Evolutionary conservation across 2,329 filamentous ascomycete species (phyloP).

Genomic region (Fusarium sp.): DNA sequence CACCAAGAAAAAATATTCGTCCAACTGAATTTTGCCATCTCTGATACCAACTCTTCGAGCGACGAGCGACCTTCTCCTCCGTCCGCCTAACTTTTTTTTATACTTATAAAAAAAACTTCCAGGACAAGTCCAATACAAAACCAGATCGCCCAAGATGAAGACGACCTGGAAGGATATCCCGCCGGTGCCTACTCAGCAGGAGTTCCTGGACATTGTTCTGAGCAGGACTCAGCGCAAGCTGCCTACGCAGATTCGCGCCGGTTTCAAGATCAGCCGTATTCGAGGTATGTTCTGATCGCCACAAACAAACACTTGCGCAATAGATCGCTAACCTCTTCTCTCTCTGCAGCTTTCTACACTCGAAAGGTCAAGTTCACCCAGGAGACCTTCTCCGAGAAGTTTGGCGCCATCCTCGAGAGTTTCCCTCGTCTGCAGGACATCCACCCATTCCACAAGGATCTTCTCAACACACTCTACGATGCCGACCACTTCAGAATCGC

Average conservation of each 20-base stretch:
- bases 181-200: constrained; percentile 89
- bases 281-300: constrained; percentile 59
- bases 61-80: constrained; percentile 36
- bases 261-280: constrained; percentile 95
- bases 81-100: constrained; percentile 6
- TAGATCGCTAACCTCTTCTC: constrained; percentile 16
- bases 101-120: constrained; percentile 5
- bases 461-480: constrained; percentile 97
- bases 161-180: constrained; percentile 81
- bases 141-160: constrained; percentile 62
- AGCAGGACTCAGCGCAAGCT: constrained; percentile 92
- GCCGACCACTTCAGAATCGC: constrained; percentile 98
- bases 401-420: constrained; percentile 88
- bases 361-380: constrained; percentile 98
- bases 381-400: constrained; percentile 96
- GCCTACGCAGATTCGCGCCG: constrained; percentile 93
- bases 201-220: constrained; percentile 97
- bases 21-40: constrained; percentile 42
- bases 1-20: constrained; percentile 52
- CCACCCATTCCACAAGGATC: constrained; percentile 87
- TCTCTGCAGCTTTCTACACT: constrained; percentile 83
- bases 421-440: constrained; percentile 95
- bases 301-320: background rate
- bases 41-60: constrained; percentile 33
- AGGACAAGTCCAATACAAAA: constrained; percentile 29